Conservation (phyloP, 2,329 filamentous ascomycete species). For the Colletotrichum sansevieriae region DNA sequence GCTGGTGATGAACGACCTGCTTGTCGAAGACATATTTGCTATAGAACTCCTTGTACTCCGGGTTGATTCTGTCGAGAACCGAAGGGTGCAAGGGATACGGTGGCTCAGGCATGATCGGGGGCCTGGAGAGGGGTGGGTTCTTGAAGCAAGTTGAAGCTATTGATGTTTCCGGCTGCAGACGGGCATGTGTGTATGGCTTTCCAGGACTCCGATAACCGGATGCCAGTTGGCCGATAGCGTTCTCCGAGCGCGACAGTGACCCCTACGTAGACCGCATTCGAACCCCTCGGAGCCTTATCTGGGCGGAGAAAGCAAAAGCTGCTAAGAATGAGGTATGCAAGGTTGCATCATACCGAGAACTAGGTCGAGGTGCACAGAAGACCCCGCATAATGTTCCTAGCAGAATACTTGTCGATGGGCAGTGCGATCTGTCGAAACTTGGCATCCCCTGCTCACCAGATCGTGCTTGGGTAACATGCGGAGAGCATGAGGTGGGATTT, state of each 20-base stretch:
- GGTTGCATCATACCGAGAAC: constrained; percentile 12
- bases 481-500: neutral
- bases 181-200: neutral
- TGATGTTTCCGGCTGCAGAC: neutral
- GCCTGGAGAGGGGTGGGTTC: neutral
- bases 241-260: constrained; percentile 14
- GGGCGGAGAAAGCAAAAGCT: neutral
- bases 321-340: neutral
- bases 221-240: constrained; percentile 16
- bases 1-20: constrained; percentile 67
- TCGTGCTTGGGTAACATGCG: neutral
- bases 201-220: constrained; percentile 12
- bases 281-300: constrained; percentile 3
- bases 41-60: constrained; percentile 66
- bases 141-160: neutral
- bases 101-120: constrained; percentile 48
- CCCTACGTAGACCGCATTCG: constrained; percentile 9
- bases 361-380: neutral
- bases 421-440: too few relatives aligned
- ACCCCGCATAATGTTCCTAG: neutral
- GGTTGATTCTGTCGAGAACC: constrained; percentile 56
- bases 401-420: neutral
- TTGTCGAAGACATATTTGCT: constrained; percentile 63
- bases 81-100: constrained; percentile 41
- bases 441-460: too few relatives aligned